Evolutionary conservation across 2,329 filamentous ascomycete genomes (phyloP).

Genomic region (Colletotrichum liaoningense): DNA sequence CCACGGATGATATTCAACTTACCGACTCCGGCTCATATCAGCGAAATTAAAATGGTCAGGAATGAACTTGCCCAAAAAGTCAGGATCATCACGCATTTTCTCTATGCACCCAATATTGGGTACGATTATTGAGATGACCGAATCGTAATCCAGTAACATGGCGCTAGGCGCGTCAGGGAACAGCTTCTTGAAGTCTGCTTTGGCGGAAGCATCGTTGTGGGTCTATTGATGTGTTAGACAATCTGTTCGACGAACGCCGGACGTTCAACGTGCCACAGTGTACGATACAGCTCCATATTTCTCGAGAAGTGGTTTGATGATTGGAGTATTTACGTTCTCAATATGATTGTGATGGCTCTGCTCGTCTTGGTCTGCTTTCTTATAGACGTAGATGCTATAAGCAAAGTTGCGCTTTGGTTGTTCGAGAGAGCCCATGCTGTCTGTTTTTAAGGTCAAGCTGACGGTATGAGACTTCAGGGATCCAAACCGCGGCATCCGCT

Average conservation of each 20-base stretch:
- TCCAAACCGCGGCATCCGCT: too few relatives aligned
- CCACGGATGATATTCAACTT: background rate
- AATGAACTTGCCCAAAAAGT: slow-evolving; percentile 7
- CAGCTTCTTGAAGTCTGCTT: slow-evolving; percentile 3
- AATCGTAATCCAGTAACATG: slow-evolving; percentile 13
- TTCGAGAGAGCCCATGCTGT: background rate
- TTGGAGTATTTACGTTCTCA: background rate
- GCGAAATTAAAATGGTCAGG: slow-evolving; percentile 24
- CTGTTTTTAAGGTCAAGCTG: background rate
- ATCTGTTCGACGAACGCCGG: too few relatives aligned
- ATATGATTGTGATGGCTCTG: slow-evolving; percentile 13
- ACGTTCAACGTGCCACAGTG: slow-evolving; percentile 1
- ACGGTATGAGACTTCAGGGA: too few relatives aligned
- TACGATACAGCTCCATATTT: slow-evolving; percentile 5
- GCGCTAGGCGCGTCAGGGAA: background rate
- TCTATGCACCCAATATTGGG: slow-evolving; percentile 4
- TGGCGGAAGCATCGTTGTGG: slow-evolving; percentile 10
- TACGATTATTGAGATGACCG: slow-evolving; percentile 3
- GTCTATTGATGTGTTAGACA: background rate
- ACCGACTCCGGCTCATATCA: slow-evolving; percentile 18
- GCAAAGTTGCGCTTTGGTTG: background rate
- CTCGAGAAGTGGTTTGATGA: background rate
- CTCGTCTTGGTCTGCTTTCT: slow-evolving; percentile 14
- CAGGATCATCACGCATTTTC: slow-evolving; percentile 17
- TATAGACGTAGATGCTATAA: slow-evolving; percentile 13